These are phyloP conservation scores for Chrysoporthe austroafricana DNA, from an alignment of 2,329 filamentous ascomycete species.

Conservation along the genomic window DNA sequence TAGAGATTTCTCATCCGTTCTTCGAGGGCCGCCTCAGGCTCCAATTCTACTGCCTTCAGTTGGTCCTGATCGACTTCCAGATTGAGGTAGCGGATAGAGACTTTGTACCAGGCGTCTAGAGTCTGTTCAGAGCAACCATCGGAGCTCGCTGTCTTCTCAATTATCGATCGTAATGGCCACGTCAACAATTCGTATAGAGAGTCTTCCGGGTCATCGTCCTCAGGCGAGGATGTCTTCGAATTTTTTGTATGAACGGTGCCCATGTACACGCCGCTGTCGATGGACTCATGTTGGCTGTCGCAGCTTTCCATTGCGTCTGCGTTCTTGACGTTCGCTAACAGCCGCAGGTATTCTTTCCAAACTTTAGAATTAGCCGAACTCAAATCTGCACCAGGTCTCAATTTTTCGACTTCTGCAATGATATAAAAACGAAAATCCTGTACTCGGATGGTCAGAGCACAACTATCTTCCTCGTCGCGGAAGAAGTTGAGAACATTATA, in stretches of 20 bases:
- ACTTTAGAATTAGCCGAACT: not conserved
- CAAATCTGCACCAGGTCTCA: not conserved
- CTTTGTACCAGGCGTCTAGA: constrained; percentile 16
- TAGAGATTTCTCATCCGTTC: constrained; percentile 14
- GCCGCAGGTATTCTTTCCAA: not conserved
- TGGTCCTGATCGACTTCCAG: not conserved
- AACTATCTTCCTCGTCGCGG: constrained; percentile 16
- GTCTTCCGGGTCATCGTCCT: constrained; percentile 4
- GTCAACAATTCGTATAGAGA: not conserved
- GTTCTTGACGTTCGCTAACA: not conserved
- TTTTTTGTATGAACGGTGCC: not conserved
- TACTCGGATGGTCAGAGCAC: constrained; percentile 13
- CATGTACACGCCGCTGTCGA: constrained; percentile 16
- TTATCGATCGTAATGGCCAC: not conserved
- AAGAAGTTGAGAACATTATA: constrained; percentile 23
- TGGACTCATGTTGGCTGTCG: constrained; percentile 10
- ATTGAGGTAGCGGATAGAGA: constrained; percentile 7
- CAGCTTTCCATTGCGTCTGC: not conserved
- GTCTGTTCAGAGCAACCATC: not conserved
- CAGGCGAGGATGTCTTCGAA: not conserved
- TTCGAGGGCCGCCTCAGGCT: constrained; percentile 6
- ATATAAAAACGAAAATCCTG: constrained; percentile 9
- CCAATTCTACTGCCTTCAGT: constrained; percentile 1
- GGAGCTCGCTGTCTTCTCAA: not conserved
- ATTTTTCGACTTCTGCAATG: constrained; percentile 8